Percentiles rank a stretch among this genome's conserved stretches.
Conservation (phyloP, 2,329 filamentous ascomycete genomes). For the Claviceps fusiformis region DNA sequence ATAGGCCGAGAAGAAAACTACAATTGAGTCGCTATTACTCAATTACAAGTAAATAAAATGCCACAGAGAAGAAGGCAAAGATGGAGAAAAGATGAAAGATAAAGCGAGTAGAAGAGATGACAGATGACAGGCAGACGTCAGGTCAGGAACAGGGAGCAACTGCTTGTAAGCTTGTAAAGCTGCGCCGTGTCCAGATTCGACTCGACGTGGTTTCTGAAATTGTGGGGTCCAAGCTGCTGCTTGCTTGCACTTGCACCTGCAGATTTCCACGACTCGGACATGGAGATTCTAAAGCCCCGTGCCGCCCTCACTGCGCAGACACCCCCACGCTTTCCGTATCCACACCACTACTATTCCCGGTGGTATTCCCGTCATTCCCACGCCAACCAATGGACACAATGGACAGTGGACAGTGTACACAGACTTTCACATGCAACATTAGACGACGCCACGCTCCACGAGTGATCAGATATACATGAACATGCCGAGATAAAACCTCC, state of each 20-base stretch:
- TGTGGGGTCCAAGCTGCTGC: not conserved
- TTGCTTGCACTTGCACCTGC: no score
- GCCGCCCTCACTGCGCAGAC: not conserved
- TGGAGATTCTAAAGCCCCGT: not conserved
- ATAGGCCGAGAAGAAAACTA: not conserved
- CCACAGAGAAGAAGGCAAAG: not conserved
- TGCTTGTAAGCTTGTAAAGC: not conserved
- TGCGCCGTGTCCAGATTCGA: not conserved
- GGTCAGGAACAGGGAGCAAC: not conserved
- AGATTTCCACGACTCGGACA: not conserved
- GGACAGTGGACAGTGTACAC: no score
- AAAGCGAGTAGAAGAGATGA: not conserved
- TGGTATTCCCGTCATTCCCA: no score
- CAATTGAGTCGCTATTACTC: not conserved
- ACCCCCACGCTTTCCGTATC: no score
- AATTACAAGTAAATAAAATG: not conserved
- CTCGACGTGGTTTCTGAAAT: not conserved
- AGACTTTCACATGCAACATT: no score
- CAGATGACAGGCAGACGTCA: not conserved
- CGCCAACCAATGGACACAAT: no score
- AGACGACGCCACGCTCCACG: no score
- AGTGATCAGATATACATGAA: no score
- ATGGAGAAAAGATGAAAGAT: no score
- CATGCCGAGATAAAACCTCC: no score
- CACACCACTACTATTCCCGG: no score